Conservation (phyloP, 306 rosid species). For the Casuarina glauca region DNA sequence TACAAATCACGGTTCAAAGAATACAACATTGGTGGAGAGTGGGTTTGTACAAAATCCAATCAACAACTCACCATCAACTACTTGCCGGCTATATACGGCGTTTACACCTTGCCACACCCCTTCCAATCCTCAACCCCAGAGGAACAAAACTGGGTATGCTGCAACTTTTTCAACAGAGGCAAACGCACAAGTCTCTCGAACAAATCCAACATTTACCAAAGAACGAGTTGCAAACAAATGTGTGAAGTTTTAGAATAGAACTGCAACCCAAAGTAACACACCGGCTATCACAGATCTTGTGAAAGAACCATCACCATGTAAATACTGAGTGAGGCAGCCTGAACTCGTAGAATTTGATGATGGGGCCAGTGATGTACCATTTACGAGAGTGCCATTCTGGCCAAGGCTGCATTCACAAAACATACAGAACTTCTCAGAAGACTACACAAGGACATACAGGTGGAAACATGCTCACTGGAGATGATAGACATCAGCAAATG, state of each 20-base stretch:
- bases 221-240: constrained; percentile 25
- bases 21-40: constrained; percentile 29
- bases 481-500: neutral
- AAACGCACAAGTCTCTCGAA: constrained; percentile 28
- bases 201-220: constrained; percentile 21
- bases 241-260: constrained; percentile 42
- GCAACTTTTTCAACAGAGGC: constrained; percentile 33
- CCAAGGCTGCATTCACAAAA: constrained; percentile 49
- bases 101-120: constrained; percentile 42
- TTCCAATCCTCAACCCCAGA: constrained; percentile 36
- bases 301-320: constrained; percentile 44
- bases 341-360: constrained; percentile 62
- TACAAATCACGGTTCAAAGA: constrained; percentile 33
- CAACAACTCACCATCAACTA: constrained; percentile 36
- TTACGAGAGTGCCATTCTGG: constrained; percentile 53
- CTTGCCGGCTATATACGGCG: constrained; percentile 35
- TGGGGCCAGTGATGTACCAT: constrained; percentile 65
- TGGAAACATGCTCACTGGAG: neutral
- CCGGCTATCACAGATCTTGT: constrained; percentile 46
- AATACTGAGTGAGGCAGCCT: constrained; percentile 50
- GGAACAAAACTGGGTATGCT: constrained; percentile 61
- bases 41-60: constrained; percentile 55
- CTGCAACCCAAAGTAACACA: constrained; percentile 43
- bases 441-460: constrained; percentile 7
- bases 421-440: constrained; percentile 15